Conservation (phyloP, 305 asterid species). For the Andrographis paniculata region DNA sequence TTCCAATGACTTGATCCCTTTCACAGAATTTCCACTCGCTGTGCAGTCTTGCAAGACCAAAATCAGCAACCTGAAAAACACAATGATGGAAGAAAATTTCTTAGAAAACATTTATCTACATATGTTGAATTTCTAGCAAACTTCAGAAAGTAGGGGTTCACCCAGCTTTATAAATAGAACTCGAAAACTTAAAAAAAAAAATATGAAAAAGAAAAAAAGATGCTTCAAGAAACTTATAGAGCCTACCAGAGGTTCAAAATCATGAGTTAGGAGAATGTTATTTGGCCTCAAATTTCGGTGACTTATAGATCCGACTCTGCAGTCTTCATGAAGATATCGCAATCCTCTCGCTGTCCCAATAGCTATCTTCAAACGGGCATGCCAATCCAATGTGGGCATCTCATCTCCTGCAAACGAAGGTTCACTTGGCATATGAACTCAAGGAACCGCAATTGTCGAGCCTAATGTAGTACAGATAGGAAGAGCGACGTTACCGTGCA, state of each 20-base stretch:
- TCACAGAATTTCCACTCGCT: conserved; percentile 52
- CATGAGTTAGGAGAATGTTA: conserved; percentile 84
- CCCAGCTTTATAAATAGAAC: background rate
- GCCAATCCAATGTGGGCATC: conserved; percentile 48
- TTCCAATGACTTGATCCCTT: conserved; percentile 43
- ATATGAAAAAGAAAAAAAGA: background rate
- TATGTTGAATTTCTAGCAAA: conserved; percentile 5
- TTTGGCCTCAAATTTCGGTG: conserved; percentile 72
- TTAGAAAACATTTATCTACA: no score
- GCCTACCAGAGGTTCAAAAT: conserved; percentile 80
- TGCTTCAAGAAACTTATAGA: conserved; percentile 13
- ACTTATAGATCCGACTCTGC: conserved; percentile 82
- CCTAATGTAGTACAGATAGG: conserved; percentile 3
- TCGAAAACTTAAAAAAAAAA: background rate
- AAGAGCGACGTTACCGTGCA: conserved; percentile 48
- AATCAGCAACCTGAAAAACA: conserved; percentile 65
- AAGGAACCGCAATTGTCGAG: conserved; percentile 7
- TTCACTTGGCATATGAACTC: conserved; percentile 1
- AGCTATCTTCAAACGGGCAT: conserved; percentile 65
- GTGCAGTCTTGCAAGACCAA: conserved; percentile 77
- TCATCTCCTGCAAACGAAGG: conserved; percentile 40
- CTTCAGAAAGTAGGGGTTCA: background rate
- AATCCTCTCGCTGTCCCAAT: conserved; percentile 86
- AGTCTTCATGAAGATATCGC: conserved; percentile 90
- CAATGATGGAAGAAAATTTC: conserved; percentile 10